A percentile compares a stretch with the other conserved stretches of the same genome.
These are phyloP conservation scores for Starmerella cellae DNA, from an alignment of 805 yeast species.

Conservation along the genomic window DNA sequence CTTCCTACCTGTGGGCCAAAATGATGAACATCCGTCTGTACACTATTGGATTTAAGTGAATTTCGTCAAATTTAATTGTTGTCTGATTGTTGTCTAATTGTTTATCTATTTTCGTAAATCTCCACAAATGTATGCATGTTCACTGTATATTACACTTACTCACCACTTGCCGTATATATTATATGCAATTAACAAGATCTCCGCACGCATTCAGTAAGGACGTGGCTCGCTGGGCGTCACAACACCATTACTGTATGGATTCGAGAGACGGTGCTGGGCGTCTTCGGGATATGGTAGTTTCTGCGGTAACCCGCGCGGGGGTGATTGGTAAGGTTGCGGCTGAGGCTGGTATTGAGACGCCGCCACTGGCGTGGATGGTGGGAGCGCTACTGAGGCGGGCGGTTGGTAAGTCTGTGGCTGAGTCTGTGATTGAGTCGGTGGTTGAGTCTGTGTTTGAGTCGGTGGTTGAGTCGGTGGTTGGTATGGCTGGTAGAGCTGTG, in stretches of 20 bases:
- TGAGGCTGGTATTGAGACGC: not conserved
- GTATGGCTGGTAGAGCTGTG: too few species aligned
- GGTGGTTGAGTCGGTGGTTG: too few species aligned
- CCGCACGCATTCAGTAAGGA: not conserved
- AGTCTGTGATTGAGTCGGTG: conserved; percentile 3
- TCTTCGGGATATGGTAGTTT: conserved; percentile 8
- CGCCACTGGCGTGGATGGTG: not conserved
- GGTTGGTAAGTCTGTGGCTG: not conserved
- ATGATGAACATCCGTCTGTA: too few species aligned
- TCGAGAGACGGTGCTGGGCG: not conserved
- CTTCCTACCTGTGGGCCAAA: too few species aligned
- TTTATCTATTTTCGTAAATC: too few species aligned
- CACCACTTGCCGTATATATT: too few species aligned
- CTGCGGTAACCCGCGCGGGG: not conserved
- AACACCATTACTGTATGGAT: conserved; percentile 6
- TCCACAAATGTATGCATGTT: too few species aligned
- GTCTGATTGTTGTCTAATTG: too few species aligned
- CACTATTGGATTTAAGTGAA: too few species aligned
- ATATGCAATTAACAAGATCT: too few species aligned
- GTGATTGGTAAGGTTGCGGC: conserved; percentile 1
- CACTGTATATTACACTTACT: too few species aligned
- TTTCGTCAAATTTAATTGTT: too few species aligned
- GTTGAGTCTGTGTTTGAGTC: conserved; percentile 2
- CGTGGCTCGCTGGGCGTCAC: not conserved
- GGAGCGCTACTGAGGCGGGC: not conserved